phyloP scores from a whole-genome alignment of 1,284 basidiomycete species.

The Salmacisia buchloeana region DNA sequence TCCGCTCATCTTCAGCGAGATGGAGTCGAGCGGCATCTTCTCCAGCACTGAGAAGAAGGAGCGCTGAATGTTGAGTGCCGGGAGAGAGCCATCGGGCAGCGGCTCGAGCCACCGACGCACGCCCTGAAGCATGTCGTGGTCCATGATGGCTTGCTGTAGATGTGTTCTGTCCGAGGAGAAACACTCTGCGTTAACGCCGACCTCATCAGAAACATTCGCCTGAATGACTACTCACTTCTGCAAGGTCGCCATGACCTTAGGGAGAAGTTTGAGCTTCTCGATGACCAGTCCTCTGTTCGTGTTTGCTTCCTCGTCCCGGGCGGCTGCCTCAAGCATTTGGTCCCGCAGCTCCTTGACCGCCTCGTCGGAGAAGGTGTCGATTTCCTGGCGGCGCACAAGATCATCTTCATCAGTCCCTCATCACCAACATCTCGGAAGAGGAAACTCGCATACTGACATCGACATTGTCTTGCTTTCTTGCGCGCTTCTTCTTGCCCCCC shows the following conservation, averaged over 20 bases:
- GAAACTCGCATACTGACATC: constrained; percentile 15
- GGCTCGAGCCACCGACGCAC: constrained; percentile 92
- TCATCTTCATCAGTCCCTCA: constrained; percentile 44
- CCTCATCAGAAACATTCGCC: constrained; percentile 55
- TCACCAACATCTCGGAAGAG: constrained; percentile 2
- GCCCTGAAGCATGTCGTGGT: constrained; percentile 87
- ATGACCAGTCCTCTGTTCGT: constrained; percentile 75
- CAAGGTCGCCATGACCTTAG: constrained; percentile 83
- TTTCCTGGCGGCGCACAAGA: constrained; percentile 12
- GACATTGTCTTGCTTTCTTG: constrained; percentile 63
- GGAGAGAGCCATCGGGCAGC: constrained; percentile 81
- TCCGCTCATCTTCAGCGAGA: constrained; percentile 82
- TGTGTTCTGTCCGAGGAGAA: constrained; percentile 62
- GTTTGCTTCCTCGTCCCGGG: constrained; percentile 77
- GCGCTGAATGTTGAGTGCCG: constrained; percentile 89
- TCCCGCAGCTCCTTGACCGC: constrained; percentile 78
- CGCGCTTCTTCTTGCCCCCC: constrained; percentile 67
- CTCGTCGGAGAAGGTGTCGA: constrained; percentile 86
- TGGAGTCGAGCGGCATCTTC: constrained; percentile 81
- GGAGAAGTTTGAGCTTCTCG: constrained; percentile 75
- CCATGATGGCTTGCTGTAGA: constrained; percentile 84
- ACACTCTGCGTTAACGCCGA: no score
- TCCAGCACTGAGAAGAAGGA: constrained; percentile 76
- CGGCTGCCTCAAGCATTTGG: constrained; percentile 79
- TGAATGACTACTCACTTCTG: constrained; percentile 71